Conservation (phyloP, 2,329 filamentous ascomycete genomes). For the Coniella vitis region DNA sequence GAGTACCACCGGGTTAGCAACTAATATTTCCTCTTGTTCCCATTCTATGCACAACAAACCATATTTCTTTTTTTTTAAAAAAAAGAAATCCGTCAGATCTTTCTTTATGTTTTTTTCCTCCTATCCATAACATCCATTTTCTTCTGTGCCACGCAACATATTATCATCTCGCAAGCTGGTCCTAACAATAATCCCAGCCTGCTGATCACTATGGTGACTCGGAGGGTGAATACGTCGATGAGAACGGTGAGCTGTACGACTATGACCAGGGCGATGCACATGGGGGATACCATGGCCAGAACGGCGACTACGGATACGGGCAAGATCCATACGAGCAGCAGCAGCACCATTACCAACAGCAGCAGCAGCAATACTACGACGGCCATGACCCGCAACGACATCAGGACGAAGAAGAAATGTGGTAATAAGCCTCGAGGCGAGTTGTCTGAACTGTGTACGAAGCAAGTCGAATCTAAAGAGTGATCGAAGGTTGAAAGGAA, state of each 20-base stretch:
- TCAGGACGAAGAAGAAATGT: slow-evolving; percentile 21
- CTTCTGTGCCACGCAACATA: too few relatives aligned
- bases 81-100: too few relatives aligned
- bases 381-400: slow-evolving; percentile 14
- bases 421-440: slow-evolving; percentile 14
- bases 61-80: not conserved
- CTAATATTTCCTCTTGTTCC: not conserved
- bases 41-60: too few relatives aligned
- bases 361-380: slow-evolving; percentile 22
- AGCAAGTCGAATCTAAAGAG: too few relatives aligned
- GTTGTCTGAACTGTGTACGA: too few relatives aligned
- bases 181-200: slow-evolving; percentile 19
- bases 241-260: slow-evolving; percentile 27
- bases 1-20: slow-evolving; percentile 30
- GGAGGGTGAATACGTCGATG: slow-evolving; percentile 27
- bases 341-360: slow-evolving; percentile 24
- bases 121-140: not conserved
- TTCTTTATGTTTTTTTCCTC: not conserved
- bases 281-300: slow-evolving; percentile 10
- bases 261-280: slow-evolving; percentile 25
- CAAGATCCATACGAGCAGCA: slow-evolving; percentile 27
- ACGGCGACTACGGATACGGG: slow-evolving; percentile 22
- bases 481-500: not conserved
- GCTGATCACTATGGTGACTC: slow-evolving; percentile 26
- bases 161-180: not conserved